A percentile compares a stretch with the other conserved stretches of the same genome.
Conservation (phyloP, 108 stramenopile species). For the Stephanodiscus minutulus region DNA sequence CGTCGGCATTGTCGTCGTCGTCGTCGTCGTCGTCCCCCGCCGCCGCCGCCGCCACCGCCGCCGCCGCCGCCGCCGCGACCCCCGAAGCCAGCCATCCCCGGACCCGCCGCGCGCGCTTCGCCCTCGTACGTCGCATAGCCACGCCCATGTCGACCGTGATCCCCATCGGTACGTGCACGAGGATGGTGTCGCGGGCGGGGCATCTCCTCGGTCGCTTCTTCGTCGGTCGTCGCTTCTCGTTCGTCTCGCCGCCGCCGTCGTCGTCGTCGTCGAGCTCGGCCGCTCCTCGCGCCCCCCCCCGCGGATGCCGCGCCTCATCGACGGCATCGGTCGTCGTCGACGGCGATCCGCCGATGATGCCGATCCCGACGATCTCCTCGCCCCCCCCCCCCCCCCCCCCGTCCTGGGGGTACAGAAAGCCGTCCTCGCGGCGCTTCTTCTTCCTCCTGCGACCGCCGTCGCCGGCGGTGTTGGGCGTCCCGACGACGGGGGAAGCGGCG, state of each 20-base stretch:
- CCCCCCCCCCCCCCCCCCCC: background rate
- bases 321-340: too few species aligned
- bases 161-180: conserved; percentile 68
- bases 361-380: background rate
- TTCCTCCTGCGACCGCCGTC: too few species aligned
- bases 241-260: background rate
- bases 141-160: conserved; percentile 81
- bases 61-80: background rate
- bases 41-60: conserved; percentile 3
- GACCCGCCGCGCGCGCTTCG: conserved; percentile 57
- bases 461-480: too few species aligned
- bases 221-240: conserved; percentile 5
- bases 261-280: too few species aligned
- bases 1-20: too few species aligned
- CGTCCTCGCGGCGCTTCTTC: conserved; percentile 19
- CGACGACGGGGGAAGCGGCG: too few species aligned
- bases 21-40: too few species aligned
- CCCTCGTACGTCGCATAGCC: conserved; percentile 65
- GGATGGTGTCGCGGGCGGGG: conserved; percentile 59
- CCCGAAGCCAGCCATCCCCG: conserved; percentile 23
- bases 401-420: conserved; percentile 14
- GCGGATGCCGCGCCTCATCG: too few species aligned
- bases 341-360: too few species aligned
- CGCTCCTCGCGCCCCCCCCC: too few species aligned
- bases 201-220: conserved; percentile 22